A percentile compares a stretch with the other conserved stretches of the same genome.
These are phyloP conservation scores for Scenedesmus sp. DNA, from an alignment of 163 green algal genomes.

Conservation along the genomic window DNA sequence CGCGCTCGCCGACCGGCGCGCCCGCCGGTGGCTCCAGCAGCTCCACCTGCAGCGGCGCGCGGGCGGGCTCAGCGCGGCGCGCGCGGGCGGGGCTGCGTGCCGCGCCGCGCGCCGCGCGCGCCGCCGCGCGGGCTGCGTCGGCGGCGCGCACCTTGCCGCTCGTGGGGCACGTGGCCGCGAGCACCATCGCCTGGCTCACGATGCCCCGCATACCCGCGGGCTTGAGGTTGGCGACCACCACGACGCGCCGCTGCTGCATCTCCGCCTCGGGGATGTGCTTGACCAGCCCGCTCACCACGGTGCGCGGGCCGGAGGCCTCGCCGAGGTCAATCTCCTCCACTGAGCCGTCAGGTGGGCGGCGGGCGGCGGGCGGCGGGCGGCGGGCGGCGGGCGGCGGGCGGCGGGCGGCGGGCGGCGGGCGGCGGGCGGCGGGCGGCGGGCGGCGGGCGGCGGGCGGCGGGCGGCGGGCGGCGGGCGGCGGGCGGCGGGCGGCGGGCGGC, in stretches of 20 bases:
- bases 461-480: no score
- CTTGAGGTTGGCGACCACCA: conserved; percentile 98
- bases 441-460: no score
- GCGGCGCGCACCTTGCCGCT: conserved; percentile 64
- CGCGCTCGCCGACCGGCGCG: conserved; percentile 73
- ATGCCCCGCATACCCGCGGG: conserved; percentile 94
- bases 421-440: no score
- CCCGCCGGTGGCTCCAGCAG: conserved; percentile 85
- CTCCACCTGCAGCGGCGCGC: conserved; percentile 86
- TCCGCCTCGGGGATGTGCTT: conserved; percentile 87
- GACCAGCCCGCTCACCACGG: conserved; percentile 90
- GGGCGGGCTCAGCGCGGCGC: no score
- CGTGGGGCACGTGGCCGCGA: conserved; percentile 86
- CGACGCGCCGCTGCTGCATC: conserved; percentile 84
- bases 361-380: no score
- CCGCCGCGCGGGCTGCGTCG: no score
- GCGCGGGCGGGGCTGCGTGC: no score
- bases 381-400: no score
- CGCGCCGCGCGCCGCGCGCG: no score
- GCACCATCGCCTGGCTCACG: conserved; percentile 93
- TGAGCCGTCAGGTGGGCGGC: no score
- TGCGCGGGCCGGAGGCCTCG: conserved; percentile 67
- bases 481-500: no score
- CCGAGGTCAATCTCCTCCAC: conserved; percentile 96
- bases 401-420: no score